Base-by-base conservation (phyloP, 768 basidiomycete species). In the Lentinula detonsa region DNA sequence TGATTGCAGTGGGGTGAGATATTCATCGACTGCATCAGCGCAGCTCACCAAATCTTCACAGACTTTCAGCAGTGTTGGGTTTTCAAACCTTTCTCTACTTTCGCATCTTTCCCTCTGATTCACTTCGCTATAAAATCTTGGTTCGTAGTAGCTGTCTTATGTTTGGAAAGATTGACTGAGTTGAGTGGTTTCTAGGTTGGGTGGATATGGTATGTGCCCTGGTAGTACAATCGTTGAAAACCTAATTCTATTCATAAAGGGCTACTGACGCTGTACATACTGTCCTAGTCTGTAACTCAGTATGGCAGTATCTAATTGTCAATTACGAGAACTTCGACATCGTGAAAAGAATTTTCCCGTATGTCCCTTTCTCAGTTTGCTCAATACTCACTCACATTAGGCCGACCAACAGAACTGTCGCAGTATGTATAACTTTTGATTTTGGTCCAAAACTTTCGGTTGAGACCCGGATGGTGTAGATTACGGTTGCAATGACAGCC, bases 31-130 rank as follows among this genome's bases (percentile, higher is more conserved):
- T 11, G 46, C 21, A 48, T 48, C 46, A 48, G 7, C 4, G 46
- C 46, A 55, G 18, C 39, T 2, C 6, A 39, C 2, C 37, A 5
- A 9, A 5, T 23, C 8, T 56, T 56, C 18, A 2, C 54, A 65
- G 64, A 48, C 59, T 65, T 40, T 65, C 64, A 4, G 58, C 64
- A 2, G 59, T 65, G 34, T 31, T 65, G 13, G 61, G 63, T 5
- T 64, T 64, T 34, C 63, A 64, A 31, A 60, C 58, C 31, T 65
- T 65, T 35, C 54, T 65, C 10, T 65, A 65, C 39, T 65, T 65
- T 48, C 61, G 46, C 16, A 56, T 62, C 5, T 65, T 65, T 35
- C 59, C 64, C 15, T 21, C 45, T 8, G 64, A 65, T 35, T 21
- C 61, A 15, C 18, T 39, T 1, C 58, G 43, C 11, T 64, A 64